Percentiles rank a stretch among this genome's conserved stretches.
These are phyloP conservation scores for Hyaloperonospora arabidopsidis DNA, from an alignment of 352 stramenopile genomes.

Conservation along the genomic window DNA sequence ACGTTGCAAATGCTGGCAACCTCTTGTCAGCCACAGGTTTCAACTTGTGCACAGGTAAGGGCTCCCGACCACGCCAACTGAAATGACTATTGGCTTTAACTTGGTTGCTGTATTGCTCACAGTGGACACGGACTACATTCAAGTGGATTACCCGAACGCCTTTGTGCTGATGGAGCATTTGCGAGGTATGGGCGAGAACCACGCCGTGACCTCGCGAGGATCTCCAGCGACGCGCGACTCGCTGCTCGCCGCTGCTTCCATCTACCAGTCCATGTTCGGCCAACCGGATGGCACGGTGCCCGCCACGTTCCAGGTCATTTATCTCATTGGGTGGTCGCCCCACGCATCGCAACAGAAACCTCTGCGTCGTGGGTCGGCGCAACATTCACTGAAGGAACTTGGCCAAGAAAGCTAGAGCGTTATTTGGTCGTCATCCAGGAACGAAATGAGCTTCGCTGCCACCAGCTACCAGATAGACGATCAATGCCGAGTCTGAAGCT, in stretches of 20 bases:
- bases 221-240: slow-evolving; percentile 82
- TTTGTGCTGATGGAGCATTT: slow-evolving; percentile 95
- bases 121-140: slow-evolving; percentile 95
- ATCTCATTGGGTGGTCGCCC: slow-evolving; percentile 97
- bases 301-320: slow-evolving; percentile 95
- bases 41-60: slow-evolving; percentile 83
- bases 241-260: slow-evolving; percentile 88
- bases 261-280: slow-evolving; percentile 92
- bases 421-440: too few relatives aligned
- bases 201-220: slow-evolving; percentile 69
- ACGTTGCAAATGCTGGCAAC: slow-evolving; percentile 91
- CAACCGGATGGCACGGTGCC: slow-evolving; percentile 83
- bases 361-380: slow-evolving; percentile 65
- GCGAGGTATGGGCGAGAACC: slow-evolving; percentile 94
- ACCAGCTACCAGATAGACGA: too few relatives aligned
- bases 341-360: slow-evolving; percentile 92
- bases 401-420: slow-evolving; percentile 12
- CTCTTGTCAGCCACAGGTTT: slow-evolving; percentile 91
- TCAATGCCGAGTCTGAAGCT: too few relatives aligned
- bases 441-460: too few relatives aligned
- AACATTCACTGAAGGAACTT: slow-evolving; percentile 73
- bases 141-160: slow-evolving; percentile 91
- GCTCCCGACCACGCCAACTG: neutral
- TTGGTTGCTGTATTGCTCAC: slow-evolving; percentile 2
- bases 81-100: neutral